Conservation (phyloP, 2,329 filamentous ascomycete genomes). For the Aspergillus sp. region DNA sequence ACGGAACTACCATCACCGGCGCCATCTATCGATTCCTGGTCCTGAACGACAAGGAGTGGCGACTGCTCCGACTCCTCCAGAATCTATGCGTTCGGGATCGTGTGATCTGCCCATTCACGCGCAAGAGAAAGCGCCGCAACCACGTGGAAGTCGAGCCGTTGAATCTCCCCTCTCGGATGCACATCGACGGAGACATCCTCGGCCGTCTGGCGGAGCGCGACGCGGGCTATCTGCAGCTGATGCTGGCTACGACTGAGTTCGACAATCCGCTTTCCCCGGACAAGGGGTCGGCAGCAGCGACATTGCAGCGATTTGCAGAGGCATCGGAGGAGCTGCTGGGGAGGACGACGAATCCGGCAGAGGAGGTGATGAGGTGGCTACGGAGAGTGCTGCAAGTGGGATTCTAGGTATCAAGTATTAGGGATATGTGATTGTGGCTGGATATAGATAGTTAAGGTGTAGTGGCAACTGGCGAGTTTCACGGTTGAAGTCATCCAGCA, state of each 20-base stretch:
- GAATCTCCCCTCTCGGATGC: conserved; percentile 42
- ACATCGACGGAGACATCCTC: conserved; percentile 60
- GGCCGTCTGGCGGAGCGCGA: conserved; percentile 43
- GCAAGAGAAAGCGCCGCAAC: conserved; percentile 19
- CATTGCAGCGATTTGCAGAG: conserved; percentile 37
- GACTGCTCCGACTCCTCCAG: conserved; percentile 63
- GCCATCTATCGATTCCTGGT: conserved; percentile 61
- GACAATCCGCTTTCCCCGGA: conserved; percentile 5
- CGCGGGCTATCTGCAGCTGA: conserved; percentile 18
- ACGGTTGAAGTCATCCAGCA: too few relatives aligned
- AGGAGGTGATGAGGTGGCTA: conserved; percentile 27
- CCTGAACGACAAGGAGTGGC: conserved; percentile 53
- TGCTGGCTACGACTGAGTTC: conserved; percentile 20
- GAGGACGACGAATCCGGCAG: conserved; percentile 14
- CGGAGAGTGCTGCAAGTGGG: conserved; percentile 20
- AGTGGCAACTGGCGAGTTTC: too few relatives aligned
- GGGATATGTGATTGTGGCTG: too few relatives aligned
- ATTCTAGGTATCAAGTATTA: too few relatives aligned
- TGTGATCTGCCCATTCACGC: conserved; percentile 43
- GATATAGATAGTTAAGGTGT: too few relatives aligned
- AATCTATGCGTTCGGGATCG: conserved; percentile 49
- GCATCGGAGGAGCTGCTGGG: conserved; percentile 44
- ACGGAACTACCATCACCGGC: conserved; percentile 59
- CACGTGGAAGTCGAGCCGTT: conserved; percentile 31
- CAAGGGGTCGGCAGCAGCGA: conserved; percentile 7